Conservation (phyloP, 495 filamentous ascomycete genomes). For the Emericellopsis terricola region DNA sequence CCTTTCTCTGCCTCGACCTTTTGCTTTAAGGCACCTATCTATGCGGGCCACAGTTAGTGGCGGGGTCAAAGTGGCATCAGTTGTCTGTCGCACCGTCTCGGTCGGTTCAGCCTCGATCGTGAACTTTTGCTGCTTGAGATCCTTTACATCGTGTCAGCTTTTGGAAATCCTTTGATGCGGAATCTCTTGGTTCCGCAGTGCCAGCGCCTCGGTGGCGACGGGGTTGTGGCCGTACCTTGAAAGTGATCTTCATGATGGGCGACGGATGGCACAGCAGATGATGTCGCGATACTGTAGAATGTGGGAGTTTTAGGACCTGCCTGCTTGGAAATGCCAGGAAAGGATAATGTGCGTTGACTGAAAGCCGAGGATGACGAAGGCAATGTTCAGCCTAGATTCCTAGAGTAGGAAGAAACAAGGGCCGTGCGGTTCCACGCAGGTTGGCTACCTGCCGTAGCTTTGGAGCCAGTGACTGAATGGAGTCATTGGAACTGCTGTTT, state of each 20-base stretch:
- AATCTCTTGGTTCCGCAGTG: background rate
- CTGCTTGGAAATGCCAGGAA: background rate
- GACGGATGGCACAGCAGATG: constrained; percentile 13
- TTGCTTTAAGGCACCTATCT: constrained; percentile 80
- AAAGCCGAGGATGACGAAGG: constrained; percentile 3
- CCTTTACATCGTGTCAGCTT: too few relatives aligned
- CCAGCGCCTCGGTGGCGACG: background rate
- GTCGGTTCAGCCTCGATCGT: constrained; percentile 82
- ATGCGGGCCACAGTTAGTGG: constrained; percentile 1
- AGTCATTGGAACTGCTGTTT: too few relatives aligned
- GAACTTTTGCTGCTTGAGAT: constrained; percentile 97
- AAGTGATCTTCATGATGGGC: constrained; percentile 32
- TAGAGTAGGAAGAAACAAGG: too few relatives aligned
- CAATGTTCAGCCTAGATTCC: background rate
- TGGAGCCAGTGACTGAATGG: too few relatives aligned
- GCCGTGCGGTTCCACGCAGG: too few relatives aligned
- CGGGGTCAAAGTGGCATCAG: background rate
- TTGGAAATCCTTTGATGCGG: too few relatives aligned
- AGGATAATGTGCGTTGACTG: constrained; percentile 8
- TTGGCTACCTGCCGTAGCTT: too few relatives aligned
- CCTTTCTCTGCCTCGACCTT: constrained; percentile 80
- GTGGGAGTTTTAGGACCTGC: background rate
- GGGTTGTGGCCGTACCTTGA: constrained; percentile 21
- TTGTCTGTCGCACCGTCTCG: constrained; percentile 52
- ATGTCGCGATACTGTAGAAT: background rate